Conservation (phyloP, 306 rosid species). For the Styphnolobium japonicum region DNA sequence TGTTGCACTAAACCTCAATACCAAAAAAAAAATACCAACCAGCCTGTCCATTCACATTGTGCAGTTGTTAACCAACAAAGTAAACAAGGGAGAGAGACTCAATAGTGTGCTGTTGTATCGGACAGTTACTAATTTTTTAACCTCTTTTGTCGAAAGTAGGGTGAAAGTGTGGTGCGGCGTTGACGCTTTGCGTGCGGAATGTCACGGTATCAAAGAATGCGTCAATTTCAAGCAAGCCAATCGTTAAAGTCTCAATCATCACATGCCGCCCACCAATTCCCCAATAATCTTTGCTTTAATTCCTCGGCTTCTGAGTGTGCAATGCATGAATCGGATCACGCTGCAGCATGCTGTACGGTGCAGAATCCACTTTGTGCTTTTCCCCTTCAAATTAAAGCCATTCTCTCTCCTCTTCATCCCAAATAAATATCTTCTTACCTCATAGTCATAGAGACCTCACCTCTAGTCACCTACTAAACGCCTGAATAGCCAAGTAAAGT, state of each 20-base stretch:
- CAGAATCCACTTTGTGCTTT: slow-evolving; percentile 22
- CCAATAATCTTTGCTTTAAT: slow-evolving; percentile 9
- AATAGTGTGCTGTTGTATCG: neutral
- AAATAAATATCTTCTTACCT: neutral
- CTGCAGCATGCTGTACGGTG: slow-evolving; percentile 25
- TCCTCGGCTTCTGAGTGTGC: slow-evolving; percentile 1
- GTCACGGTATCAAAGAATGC: slow-evolving; percentile 18
- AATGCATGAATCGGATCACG: slow-evolving; percentile 33
- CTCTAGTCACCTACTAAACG: neutral
- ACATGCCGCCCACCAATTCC: slow-evolving; percentile 40
- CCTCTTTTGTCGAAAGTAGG: slow-evolving; percentile 7
- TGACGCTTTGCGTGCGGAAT: slow-evolving; percentile 42
- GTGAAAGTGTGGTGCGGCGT: slow-evolving; percentile 8
- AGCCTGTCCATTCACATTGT: slow-evolving; percentile 21
- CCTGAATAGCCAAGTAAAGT: neutral
- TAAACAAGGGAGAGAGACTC: neutral
- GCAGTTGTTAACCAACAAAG: slow-evolving; percentile 25
- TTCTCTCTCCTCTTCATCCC: neutral
- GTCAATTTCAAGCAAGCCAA: slow-evolving; percentile 40
- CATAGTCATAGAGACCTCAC: neutral
- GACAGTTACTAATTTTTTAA: neutral
- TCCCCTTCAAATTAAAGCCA: neutral
- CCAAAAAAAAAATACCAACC: neutral
- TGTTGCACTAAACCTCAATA: neutral
- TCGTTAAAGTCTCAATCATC: slow-evolving; percentile 32